phyloP scores from a whole-genome alignment of 148 eudicot species.

The Rhododendron kiyosumense region DNA sequence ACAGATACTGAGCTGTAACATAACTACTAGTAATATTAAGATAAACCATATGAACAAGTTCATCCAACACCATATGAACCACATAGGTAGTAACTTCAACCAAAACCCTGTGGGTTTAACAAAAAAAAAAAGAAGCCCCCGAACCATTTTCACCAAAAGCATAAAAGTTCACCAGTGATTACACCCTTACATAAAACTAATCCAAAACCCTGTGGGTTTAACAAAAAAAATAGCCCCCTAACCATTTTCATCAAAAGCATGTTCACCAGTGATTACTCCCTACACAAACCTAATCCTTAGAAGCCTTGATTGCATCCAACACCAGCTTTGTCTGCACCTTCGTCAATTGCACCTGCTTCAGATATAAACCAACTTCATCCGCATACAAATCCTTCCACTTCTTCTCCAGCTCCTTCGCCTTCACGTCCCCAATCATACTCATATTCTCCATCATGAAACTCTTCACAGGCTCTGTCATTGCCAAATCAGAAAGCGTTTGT shows the following conservation, averaged over 20 bases:
- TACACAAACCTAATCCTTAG: not conserved
- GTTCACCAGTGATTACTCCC: not conserved
- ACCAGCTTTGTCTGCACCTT: constrained; percentile 18
- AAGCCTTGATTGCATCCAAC: constrained; percentile 16
- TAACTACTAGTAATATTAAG: no score
- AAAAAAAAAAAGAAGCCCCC: not conserved
- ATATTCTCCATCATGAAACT: constrained; percentile 7
- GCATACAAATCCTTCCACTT: constrained; percentile 32
- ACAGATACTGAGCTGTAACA: not conserved
- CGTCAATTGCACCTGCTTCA: constrained; percentile 14
- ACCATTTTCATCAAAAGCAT: not conserved
- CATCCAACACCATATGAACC: not conserved
- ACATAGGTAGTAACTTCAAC: not conserved
- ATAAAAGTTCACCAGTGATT: not conserved
- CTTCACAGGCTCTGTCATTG: not conserved
- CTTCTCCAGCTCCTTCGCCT: constrained; percentile 33
- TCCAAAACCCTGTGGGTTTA: not conserved
- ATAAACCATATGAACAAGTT: not conserved
- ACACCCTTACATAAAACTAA: not conserved
- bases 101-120: not conserved
- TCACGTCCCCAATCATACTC: constrained; percentile 21
- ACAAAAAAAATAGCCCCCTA: not conserved
- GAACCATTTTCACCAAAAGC: not conserved
- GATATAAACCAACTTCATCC: constrained; percentile 18
- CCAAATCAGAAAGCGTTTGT: not conserved